Evolutionary conservation across 2,329 filamentous ascomycete genomes (phyloP), one percentile per base, ranked within the genome.

Genomic region (Trichoderma citrinoviride): DNA sequence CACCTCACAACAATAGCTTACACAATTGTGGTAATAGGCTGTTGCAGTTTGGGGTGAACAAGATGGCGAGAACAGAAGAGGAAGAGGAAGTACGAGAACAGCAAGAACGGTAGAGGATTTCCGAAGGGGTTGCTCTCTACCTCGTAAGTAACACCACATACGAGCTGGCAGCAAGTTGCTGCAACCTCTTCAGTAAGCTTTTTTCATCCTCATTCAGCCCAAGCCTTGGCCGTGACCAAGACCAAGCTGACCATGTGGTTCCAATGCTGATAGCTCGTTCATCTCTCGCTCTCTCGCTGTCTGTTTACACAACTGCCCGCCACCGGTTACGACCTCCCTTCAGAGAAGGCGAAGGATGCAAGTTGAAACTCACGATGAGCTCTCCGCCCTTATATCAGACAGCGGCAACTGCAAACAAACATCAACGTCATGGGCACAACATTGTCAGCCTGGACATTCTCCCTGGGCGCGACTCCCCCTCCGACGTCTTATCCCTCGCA

Each of bases 391-490:
- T 23, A 58, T 46, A 49, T 23, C 52, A 19, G 25, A 37, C 33
- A 41, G 12, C 40, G 41, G 10, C 40, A 44, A 44, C 8, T n/a
- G n/a, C 25, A 15, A 27, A 17, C 37, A 15, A 27, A 27, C 4
- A 33, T 29, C 27, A 53, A 55, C 21, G 27, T 43, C 52, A 66
- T 50, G 44, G 25, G 53, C 14, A 44, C 25, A 54, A 53, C 66
- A 17, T 72, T 67, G 12, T 65, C 71, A 63, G 70, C 73, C 15
- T 76, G 74, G 74, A 68, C 67, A 19, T 75, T 74, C 56, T 70
- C 71, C 14, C n/a, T n/a, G n/a, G 68, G 7, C 71, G 74, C 23
- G 74, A 74, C 33, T 66, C 66, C 10, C 72, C 74, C 12, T 67
- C 68, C 21, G 62, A 70, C 27, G 70, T 75, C 23, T 69, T 76